Evolutionary conservation across 768 basidiomycete species (phyloP), one percentile per base, ranked within the genome.

Genomic region (Trametes gibbosa): DNA sequence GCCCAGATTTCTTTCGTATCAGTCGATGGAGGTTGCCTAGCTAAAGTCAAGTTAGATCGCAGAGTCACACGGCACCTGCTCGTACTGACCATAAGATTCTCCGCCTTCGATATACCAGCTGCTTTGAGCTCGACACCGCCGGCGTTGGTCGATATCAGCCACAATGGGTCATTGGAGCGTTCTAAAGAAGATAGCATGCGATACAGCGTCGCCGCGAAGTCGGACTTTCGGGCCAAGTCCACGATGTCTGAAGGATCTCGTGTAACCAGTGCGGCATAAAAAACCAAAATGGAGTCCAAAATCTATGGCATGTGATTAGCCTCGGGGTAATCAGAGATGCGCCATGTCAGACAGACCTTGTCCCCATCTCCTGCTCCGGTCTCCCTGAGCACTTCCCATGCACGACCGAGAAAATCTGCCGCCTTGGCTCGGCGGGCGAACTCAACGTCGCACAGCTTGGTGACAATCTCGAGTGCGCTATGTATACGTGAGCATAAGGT

Each of bases 361-460:
- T 89, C 84, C 6, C 79, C 81, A 40, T 72, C 72, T 1, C 85
- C 85, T 16, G 79, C 86, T 2, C 84, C 85, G 2, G 85, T 83
- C 8, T 73, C 75, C 42, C 77, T 67, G 37, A 92, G 75, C 12
- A 83, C 76, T 53, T 86, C 83, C 89, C 89, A 94, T 2, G 87
- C 84, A 39, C 79, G 81, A 14, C 74, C 71, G 25, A 86, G 77
- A 58, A 92, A 90, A 66, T 92, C 90, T 0, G 89, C 83, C 0
- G 86, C 84, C 63, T 86, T 89, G 2, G 90, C 89, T 64, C 87
- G 87, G 4, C 91, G 84, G n/a, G 83, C 77, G 66, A 93, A 94
- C 12, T 90, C 89, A 1, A 72, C 53, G 61, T 90, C 86, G 56
- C 86, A 88, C 12, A 93, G 72, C 66, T 92, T 91, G 14, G 76